Conservation (phyloP, 164 flowering plant genomes). For the Malania oleifera region DNA sequence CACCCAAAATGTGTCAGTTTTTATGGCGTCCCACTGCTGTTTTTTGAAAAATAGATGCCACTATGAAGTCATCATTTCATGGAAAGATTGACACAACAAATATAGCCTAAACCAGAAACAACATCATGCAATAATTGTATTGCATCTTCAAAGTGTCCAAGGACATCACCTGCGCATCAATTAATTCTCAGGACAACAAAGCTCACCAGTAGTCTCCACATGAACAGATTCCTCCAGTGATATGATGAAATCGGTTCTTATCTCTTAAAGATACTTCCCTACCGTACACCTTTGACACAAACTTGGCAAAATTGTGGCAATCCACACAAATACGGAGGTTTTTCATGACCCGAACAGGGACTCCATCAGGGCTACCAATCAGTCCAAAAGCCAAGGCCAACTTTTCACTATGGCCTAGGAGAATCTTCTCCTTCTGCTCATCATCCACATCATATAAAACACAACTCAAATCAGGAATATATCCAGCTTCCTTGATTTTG, state of each 20-base stretch:
- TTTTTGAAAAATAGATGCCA: too few relatives aligned
- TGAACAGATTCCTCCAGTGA: constrained; percentile 46
- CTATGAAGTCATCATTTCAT: too few relatives aligned
- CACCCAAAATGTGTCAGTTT: too few relatives aligned
- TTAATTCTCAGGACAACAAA: not conserved
- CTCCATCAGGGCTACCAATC: constrained; percentile 28
- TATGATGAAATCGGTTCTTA: constrained; percentile 56
- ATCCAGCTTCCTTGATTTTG: constrained; percentile 49
- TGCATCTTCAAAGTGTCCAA: not conserved
- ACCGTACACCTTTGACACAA: constrained; percentile 33
- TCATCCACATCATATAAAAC: constrained; percentile 63
- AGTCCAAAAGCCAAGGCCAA: constrained; percentile 56
- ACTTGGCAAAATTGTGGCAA: constrained; percentile 64
- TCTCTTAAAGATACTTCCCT: constrained; percentile 50
- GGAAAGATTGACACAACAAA: too few relatives aligned
- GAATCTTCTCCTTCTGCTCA: constrained; percentile 59
- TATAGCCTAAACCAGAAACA: too few relatives aligned
- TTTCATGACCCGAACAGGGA: constrained; percentile 44
- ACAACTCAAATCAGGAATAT: constrained; percentile 56
- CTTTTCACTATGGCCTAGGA: constrained; percentile 57
- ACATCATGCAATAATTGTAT: not conserved
- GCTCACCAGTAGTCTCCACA: constrained; percentile 67
- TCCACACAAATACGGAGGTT: constrained; percentile 65
- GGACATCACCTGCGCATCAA: not conserved
- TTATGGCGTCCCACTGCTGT: too few relatives aligned